phyloP scores from a whole-genome alignment of 148 eudicot genomes.

The Rheum nobile region DNA sequence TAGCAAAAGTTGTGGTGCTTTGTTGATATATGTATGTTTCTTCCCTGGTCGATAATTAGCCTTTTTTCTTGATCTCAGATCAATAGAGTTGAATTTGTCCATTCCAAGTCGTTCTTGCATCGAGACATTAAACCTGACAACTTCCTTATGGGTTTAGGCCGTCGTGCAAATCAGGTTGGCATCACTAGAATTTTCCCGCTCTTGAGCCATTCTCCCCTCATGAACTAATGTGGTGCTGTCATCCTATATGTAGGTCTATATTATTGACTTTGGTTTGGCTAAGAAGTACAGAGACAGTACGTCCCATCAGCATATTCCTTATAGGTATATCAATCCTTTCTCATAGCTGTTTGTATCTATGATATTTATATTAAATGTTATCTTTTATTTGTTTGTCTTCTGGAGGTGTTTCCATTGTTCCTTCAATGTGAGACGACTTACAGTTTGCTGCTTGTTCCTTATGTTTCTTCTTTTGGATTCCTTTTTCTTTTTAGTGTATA shows the following conservation, averaged over 20 bases:
- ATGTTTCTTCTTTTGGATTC: background rate
- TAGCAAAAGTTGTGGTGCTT: background rate
- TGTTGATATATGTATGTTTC: background rate
- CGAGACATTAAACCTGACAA: slow-evolving; percentile 96
- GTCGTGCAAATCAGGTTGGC: slow-evolving; percentile 88
- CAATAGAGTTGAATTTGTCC: slow-evolving; percentile 87
- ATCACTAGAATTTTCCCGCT: background rate
- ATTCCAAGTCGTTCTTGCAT: slow-evolving; percentile 79
- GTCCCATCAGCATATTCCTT: slow-evolving; percentile 94
- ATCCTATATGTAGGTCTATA: slow-evolving; percentile 48
- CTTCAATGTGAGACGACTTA: background rate
- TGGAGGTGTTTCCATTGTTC: background rate
- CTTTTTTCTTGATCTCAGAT: slow-evolving; percentile 33
- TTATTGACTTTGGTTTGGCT: slow-evolving; percentile 95
- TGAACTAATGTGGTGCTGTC: background rate
- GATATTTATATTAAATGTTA: background rate
- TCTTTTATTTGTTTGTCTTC: background rate
- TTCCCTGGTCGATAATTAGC: background rate
- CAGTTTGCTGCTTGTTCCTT: background rate
- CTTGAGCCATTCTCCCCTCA: background rate
- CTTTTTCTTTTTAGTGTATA: background rate
- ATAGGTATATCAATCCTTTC: slow-evolving; percentile 34
- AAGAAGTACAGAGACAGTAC: slow-evolving; percentile 91
- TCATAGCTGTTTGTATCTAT: background rate
- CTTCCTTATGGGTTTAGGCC: slow-evolving; percentile 92